These are phyloP conservation scores for Colletotrichum sp. DNA, from an alignment of 2,329 filamentous ascomycete species.

Conservation along the genomic window DNA sequence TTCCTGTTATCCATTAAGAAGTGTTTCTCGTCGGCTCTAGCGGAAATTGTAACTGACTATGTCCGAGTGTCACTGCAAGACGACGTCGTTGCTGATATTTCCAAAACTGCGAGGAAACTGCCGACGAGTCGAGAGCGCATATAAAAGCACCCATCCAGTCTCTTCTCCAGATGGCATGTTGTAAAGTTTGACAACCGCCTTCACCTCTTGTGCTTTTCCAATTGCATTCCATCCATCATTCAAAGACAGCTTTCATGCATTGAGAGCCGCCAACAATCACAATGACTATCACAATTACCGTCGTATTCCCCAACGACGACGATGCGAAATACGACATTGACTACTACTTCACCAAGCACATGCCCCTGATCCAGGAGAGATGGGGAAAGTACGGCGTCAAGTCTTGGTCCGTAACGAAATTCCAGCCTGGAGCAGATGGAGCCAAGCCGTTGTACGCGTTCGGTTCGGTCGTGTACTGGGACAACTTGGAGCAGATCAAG, in stretches of 20 bases:
- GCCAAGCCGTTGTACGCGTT: neutral
- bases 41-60: neutral
- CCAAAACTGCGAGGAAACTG: neutral
- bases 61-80: neutral
- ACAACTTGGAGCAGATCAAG: neutral
- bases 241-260: neutral
- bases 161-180: neutral
- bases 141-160: neutral
- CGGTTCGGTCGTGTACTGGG: neutral
- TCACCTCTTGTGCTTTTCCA: neutral
- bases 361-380: neutral
- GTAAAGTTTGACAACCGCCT: neutral
- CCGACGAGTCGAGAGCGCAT: neutral
- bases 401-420: neutral
- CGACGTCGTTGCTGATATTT: neutral
- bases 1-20: rapidly evolving
- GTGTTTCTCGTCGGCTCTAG: neutral
- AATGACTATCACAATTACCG: neutral
- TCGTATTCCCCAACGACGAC: neutral
- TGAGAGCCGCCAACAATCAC: neutral
- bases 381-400: neutral
- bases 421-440: neutral
- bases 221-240: neutral
- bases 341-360: neutral
- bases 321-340: neutral